Conservation (phyloP, 305 asterid species). For the Withania somnifera region DNA sequence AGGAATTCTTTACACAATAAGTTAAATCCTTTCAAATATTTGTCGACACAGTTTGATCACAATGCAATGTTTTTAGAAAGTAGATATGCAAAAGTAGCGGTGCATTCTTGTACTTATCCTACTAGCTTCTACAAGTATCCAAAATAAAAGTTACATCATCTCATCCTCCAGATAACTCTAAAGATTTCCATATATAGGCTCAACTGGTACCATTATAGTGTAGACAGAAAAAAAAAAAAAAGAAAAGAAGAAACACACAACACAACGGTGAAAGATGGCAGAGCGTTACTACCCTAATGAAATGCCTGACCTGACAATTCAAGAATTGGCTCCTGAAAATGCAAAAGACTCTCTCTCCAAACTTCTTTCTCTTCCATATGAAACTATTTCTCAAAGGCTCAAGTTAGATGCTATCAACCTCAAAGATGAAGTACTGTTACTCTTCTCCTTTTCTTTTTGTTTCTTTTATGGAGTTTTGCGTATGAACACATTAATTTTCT, state of each 20-base stretch:
- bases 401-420: slow-evolving; percentile 42
- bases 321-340: slow-evolving; percentile 14
- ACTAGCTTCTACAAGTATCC: neutral
- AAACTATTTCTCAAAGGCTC: slow-evolving; percentile 36
- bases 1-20: too few species aligned
- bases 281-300: slow-evolving; percentile 67
- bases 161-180: neutral
- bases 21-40: too few species aligned
- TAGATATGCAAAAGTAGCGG: neutral
- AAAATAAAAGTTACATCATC: neutral
- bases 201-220: neutral
- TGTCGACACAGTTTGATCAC: too few species aligned
- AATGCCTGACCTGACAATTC: slow-evolving; percentile 28
- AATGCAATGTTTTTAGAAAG: too few species aligned
- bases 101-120: neutral
- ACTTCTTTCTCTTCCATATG: slow-evolving; percentile 51
- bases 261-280: slow-evolving; percentile 18
- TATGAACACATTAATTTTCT: neutral
- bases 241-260: too few species aligned
- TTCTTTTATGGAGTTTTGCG: neutral
- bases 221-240: neutral
- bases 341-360: slow-evolving; percentile 35
- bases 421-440: slow-evolving; percentile 35
- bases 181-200: neutral
- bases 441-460: neutral